Evolutionary conservation across 2,329 filamentous ascomycete species (phyloP).

Genomic region (Colletotrichum sp.): DNA sequence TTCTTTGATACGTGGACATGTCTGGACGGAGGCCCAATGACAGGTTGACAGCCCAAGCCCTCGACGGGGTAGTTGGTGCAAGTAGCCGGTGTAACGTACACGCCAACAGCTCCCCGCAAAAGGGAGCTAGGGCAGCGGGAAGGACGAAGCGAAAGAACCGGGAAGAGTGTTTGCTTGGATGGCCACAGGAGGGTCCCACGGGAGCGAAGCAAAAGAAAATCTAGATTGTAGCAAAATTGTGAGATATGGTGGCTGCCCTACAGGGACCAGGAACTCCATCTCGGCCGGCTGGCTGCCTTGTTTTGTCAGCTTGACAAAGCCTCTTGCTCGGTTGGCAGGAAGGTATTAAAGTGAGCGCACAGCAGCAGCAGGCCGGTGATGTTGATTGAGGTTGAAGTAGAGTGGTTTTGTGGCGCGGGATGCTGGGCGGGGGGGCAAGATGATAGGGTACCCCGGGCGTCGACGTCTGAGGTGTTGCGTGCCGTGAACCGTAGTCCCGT

Average conservation of each 20-base stretch:
- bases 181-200: not conserved
- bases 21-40: not conserved
- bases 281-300: slow-evolving; percentile 33
- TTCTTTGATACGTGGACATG: not conserved
- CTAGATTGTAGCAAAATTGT: not conserved
- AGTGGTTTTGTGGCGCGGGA: slow-evolving; percentile 8
- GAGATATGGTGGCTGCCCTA: not conserved
- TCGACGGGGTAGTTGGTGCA: not conserved
- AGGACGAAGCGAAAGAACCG: not conserved
- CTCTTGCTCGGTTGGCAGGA: not conserved
- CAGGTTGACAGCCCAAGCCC: not conserved
- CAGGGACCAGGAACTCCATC: slow-evolving; percentile 28
- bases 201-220: not conserved
- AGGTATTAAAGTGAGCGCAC: not conserved
- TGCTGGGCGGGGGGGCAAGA: not conserved
- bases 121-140: not conserved
- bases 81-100: slow-evolving; percentile 12
- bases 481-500: not conserved
- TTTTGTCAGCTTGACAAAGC: slow-evolving; percentile 23
- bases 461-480: not conserved
- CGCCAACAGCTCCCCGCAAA: not conserved
- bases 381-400: slow-evolving; percentile 16
- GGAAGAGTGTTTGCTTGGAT: not conserved
- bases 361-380: not conserved
- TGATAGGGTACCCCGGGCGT: not conserved